phyloP scores from a whole-genome alignment of 2,329 filamentous ascomycete species.

The Aspergillus aculeatinus region DNA sequence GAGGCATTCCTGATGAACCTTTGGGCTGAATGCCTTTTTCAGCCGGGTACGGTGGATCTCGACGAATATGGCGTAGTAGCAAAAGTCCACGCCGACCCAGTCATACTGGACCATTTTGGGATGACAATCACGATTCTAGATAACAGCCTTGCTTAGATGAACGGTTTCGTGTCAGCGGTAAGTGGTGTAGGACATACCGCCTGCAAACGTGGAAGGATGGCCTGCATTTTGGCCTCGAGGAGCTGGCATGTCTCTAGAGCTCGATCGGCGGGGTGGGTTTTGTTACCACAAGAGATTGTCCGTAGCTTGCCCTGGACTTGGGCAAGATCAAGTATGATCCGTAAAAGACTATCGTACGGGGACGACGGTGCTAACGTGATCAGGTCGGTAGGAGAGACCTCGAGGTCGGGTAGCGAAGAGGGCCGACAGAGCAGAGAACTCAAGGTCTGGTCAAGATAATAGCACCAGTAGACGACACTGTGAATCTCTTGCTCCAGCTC shows the following conservation, averaged over 20 bases:
- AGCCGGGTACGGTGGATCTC: slow-evolving; percentile 27
- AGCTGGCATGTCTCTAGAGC: slow-evolving; percentile 13
- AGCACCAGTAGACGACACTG: slow-evolving; percentile 28
- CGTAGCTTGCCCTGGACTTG: slow-evolving; percentile 14
- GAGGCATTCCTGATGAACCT: slow-evolving; percentile 25
- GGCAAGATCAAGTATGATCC: slow-evolving; percentile 13
- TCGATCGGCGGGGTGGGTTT: background rate
- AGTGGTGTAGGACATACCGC: slow-evolving; percentile 12
- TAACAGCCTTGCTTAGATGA: background rate
- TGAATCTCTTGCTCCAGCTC: slow-evolving; percentile 20
- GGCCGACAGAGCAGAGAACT: slow-evolving; percentile 26
- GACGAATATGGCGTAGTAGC: slow-evolving; percentile 26
- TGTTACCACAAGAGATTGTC: background rate
- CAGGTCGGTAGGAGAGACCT: slow-evolving; percentile 9
- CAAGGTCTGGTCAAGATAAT: slow-evolving; percentile 28
- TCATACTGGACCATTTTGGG: slow-evolving; percentile 15
- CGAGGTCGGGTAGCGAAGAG: slow-evolving; percentile 18
- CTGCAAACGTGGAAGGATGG: slow-evolving; percentile 19
- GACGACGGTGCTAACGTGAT: background rate
- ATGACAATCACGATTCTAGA: slow-evolving; percentile 14
- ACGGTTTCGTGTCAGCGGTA: background rate
- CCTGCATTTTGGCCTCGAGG: slow-evolving; percentile 20
- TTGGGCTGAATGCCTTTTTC: slow-evolving; percentile 18
- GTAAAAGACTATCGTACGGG: slow-evolving; percentile 11
- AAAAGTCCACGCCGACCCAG: slow-evolving; percentile 26